These are phyloP conservation scores for Paramarasmius palmivorus DNA, from an alignment of 1,284 basidiomycete species.

Conservation along the genomic window DNA sequence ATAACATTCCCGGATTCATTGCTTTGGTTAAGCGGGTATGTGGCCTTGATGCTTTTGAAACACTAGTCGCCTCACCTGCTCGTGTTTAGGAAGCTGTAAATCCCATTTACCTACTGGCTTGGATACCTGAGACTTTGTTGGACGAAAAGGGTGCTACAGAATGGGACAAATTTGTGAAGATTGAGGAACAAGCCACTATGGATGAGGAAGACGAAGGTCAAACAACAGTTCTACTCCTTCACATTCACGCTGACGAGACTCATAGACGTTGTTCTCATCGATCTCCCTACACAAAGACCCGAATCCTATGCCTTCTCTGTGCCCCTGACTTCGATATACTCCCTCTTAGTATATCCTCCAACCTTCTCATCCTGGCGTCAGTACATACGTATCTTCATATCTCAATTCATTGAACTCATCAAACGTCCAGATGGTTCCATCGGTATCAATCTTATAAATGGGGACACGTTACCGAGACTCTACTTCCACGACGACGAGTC, in stretches of 20 bases:
- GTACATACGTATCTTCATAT: constrained; percentile 33
- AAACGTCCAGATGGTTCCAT: constrained; percentile 79
- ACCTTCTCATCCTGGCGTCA: constrained; percentile 87
- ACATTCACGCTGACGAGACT: constrained; percentile 12
- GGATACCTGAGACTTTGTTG: constrained; percentile 82
- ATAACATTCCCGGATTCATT: constrained; percentile 93
- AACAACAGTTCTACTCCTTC: constrained; percentile 22
- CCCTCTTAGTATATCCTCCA: constrained; percentile 83
- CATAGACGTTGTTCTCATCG: constrained; percentile 76
- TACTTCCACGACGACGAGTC: constrained; percentile 98
- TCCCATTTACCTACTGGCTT: constrained; percentile 76
- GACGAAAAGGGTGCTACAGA: constrained; percentile 76
- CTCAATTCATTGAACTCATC: no score
- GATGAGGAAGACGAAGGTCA: constrained; percentile 77
- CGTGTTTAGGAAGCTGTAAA: constrained; percentile 64
- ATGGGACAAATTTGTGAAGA: constrained; percentile 84
- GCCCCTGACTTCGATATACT: constrained; percentile 87
- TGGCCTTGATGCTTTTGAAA: constrained; percentile 14
- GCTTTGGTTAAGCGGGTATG: constrained; percentile 81
- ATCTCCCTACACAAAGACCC: constrained; percentile 71
- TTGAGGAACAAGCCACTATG: constrained; percentile 62
- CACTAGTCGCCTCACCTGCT: constrained; percentile 15
- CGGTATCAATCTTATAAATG: constrained; percentile 84
- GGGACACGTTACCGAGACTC: constrained; percentile 86
- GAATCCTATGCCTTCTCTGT: constrained; percentile 96